Conservation (phyloP, 2,329 filamentous ascomycete genomes). For the Penicillium griseofulvum region DNA sequence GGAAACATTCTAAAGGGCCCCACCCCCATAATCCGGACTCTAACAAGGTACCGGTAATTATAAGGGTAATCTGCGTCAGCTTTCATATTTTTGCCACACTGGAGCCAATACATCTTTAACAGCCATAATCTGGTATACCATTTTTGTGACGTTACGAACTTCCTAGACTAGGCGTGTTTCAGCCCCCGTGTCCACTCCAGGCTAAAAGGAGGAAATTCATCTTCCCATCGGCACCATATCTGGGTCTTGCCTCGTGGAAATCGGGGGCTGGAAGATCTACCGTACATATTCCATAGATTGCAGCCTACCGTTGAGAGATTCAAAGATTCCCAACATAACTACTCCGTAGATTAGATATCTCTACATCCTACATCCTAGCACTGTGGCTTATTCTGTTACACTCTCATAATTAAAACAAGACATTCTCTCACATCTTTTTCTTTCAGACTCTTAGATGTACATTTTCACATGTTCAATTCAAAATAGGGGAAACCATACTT, state of each 20-base stretch:
- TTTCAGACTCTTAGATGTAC: not conserved
- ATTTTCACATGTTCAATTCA: not conserved
- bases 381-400: not conserved
- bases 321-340: conserved; percentile 7
- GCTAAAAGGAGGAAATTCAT: not conserved
- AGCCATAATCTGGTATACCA: conserved; percentile 1
- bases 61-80: conserved; percentile 13
- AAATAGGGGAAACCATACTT: not conserved
- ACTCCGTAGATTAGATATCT: not conserved
- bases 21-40: conserved; percentile 19
- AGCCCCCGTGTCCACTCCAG: conserved; percentile 13
- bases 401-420: not conserved
- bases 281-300: conserved; percentile 16
- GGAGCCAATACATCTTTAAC: conserved; percentile 10
- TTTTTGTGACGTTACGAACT: not conserved
- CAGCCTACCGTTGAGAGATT: conserved; percentile 19
- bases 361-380: not conserved
- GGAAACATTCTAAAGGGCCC: conserved; percentile 18
- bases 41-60: not conserved
- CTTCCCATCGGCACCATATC: not conserved
- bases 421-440: not conserved
- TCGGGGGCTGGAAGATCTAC: conserved; percentile 22
- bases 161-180: conserved; percentile 15
- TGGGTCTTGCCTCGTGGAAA: conserved; percentile 15
- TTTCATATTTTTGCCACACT: conserved; percentile 18